Base-by-base conservation (phyloP, 768 basidiomycete species). In the Mycena vitilis region DNA sequence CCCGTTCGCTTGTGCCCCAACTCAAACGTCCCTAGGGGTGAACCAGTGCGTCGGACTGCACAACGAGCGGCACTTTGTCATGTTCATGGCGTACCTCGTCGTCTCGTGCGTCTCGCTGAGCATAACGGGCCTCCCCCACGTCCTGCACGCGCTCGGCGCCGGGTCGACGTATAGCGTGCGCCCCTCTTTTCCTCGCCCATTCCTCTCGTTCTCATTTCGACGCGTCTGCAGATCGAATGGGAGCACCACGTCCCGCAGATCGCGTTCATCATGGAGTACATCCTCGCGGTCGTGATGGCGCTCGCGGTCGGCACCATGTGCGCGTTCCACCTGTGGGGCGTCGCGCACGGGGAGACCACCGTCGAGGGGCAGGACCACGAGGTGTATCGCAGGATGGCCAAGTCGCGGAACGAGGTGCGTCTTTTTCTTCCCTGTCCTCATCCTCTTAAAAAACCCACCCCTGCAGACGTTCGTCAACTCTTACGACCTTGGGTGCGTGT, bases 11-110 rank as follows among this genome's bases (percentile, higher is more conserved):
- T 66, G 4, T 15, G n/a, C 60, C 54, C 66, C 15, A 54, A 63
- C 66, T 66, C 47, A 53, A n/a, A 11, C 25, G 20, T 42, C 13
- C 12, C 20, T 37, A 96, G 95, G 96, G 96, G 89, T 98, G 57
- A 98, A 98, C 78, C 95, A 95, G 87, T 99, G 97, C 76, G 97
- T 99, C 51, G 97, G 97, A 13, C 78, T 99, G 9, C 85, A 97
- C 76, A 99, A 99, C 73, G 96, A 98, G 76, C 90, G 97, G 0
- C 95, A 98, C 80, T 99, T 99, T 74, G 86, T 97, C 45, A 82
- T 99, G 54, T 99, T 99, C 86, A 92, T 99, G 95, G 83, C 85
- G 36, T 98, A 97, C 78, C 89, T 98, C 45, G 89, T 93, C 23
- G 64, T 95, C 2, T 83, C 89, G 22, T 68, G 66, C 52, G 10